Conservation (phyloP, 2,329 filamentous ascomycete genomes). For the Immersiporthe knoxdaviesiana region DNA sequence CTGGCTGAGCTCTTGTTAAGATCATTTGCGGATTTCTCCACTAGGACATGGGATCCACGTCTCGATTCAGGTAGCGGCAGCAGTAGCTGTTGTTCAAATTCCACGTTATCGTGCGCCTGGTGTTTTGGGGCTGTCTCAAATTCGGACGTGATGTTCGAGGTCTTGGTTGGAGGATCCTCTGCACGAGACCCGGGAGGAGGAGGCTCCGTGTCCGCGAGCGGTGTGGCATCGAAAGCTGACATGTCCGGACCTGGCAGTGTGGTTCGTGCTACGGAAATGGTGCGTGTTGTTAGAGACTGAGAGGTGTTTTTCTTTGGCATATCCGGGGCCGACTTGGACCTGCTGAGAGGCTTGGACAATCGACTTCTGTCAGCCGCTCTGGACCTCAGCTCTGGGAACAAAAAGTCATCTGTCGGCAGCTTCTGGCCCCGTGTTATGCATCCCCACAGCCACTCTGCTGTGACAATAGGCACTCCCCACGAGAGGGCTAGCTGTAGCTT, state of each 20-base stretch:
- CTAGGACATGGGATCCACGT: slow-evolving; percentile 41
- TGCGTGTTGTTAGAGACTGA: slow-evolving; percentile 17
- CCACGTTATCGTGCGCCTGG: slow-evolving; percentile 26
- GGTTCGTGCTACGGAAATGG: slow-evolving; percentile 13
- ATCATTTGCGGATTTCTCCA: slow-evolving; percentile 45
- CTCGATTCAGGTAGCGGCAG: slow-evolving; percentile 34
- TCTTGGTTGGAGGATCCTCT: slow-evolving; percentile 9
- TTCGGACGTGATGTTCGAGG: slow-evolving; percentile 29
- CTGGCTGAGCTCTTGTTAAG: slow-evolving; percentile 48
- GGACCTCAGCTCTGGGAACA: slow-evolving; percentile 52
- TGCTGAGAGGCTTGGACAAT: slow-evolving; percentile 18
- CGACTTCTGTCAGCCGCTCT: slow-evolving; percentile 27
- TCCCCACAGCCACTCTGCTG: slow-evolving; percentile 81
- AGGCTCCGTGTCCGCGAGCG: slow-evolving; percentile 21
- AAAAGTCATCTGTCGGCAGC: slow-evolving; percentile 49
- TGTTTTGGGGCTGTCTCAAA: slow-evolving; percentile 41
- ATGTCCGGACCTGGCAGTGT: slow-evolving; percentile 26
- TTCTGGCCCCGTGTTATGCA: slow-evolving; percentile 66
- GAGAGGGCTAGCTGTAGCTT: slow-evolving; percentile 78
- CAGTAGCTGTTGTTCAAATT: not conserved
- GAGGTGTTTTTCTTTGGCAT: slow-evolving; percentile 23
- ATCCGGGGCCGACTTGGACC: slow-evolving; percentile 27
- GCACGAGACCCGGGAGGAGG: not conserved
- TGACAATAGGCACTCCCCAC: slow-evolving; percentile 81
- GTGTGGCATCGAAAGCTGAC: slow-evolving; percentile 27